Evolutionary conservation across 1,284 basidiomycete species (phyloP).

Genomic region (Tilletia horrida): DNA sequence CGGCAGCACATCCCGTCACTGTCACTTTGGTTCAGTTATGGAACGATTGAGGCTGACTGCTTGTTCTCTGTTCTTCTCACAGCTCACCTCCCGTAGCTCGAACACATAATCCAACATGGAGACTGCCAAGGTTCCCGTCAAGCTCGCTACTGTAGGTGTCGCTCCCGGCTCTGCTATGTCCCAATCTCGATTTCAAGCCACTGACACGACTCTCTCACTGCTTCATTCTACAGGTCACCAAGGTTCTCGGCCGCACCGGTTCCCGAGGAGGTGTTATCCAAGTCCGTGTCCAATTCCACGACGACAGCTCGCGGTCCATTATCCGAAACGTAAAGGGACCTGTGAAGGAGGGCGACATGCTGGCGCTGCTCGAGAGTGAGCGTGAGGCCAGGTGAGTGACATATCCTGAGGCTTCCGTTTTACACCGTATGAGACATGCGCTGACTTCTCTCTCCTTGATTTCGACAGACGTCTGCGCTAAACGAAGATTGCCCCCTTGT

Average conservation of each 20-base stretch:
- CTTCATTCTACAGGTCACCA: constrained; percentile 44
- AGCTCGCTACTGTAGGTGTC: constrained; percentile 19
- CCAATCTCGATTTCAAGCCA: not conserved
- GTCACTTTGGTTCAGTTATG: no score
- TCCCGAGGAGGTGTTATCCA: constrained; percentile 99
- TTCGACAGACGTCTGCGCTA: constrained; percentile 10
- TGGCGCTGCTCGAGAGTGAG: constrained; percentile 96
- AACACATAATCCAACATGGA: constrained; percentile 18
- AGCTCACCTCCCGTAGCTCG: not conserved
- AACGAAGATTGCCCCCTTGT: not conserved
- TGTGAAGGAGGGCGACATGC: constrained; percentile 91
- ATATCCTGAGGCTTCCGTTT: not conserved
- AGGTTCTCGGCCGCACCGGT: constrained; percentile 98
- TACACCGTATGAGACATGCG: not conserved
- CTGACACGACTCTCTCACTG: not conserved
- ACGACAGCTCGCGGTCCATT: constrained; percentile 90
- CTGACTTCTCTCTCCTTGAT: not conserved
- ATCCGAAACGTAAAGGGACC: constrained; percentile 99
- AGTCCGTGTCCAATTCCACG: constrained; percentile 99
- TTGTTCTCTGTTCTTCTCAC: not conserved
- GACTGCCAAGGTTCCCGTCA: constrained; percentile 22
- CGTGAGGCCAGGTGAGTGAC: constrained; percentile 95
- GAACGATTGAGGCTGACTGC: no score
- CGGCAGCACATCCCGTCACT: not conserved
- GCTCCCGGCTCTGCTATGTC: not conserved